Evolutionary conservation across 225 moss, liverwort and hornwort species (phyloP).

Genomic region (Pseudoscleropodium purum): DNA sequence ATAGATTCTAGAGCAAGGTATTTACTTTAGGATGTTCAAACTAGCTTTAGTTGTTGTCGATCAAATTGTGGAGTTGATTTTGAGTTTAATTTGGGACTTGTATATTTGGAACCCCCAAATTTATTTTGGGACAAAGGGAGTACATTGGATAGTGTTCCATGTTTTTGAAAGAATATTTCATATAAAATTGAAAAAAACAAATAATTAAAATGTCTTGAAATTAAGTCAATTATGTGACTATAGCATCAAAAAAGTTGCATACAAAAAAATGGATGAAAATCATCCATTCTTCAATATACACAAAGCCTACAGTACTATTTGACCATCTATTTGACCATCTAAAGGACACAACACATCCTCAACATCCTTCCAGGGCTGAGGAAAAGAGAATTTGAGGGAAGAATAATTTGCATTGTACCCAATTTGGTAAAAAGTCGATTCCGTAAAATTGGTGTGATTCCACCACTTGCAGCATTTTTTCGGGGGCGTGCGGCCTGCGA

Average conservation of each 20-base stretch:
- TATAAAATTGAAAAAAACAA: no score
- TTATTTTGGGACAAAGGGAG: no score
- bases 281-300: neutral
- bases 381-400: neutral
- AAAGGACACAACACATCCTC: neutral
- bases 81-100: no score
- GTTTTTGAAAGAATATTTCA: no score
- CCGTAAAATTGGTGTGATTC: neutral
- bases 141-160: no score
- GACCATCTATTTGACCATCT: neutral
- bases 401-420: neutral
- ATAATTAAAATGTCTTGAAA: no score
- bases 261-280: neutral
- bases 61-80: no score
- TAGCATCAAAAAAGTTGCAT: neutral
- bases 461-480: neutral
- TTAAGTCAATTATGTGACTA: no score
- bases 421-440: neutral
- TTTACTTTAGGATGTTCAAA: no score
- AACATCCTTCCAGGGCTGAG: neutral
- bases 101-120: no score
- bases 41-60: no score
- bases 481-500: rapidly evolving
- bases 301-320: neutral
- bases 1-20: no score